Evolutionary conservation across 75 land plant species (phyloP), one percentile per base, ranked within the genome.

Genomic region (Selaginella moellendorffii): DNA sequence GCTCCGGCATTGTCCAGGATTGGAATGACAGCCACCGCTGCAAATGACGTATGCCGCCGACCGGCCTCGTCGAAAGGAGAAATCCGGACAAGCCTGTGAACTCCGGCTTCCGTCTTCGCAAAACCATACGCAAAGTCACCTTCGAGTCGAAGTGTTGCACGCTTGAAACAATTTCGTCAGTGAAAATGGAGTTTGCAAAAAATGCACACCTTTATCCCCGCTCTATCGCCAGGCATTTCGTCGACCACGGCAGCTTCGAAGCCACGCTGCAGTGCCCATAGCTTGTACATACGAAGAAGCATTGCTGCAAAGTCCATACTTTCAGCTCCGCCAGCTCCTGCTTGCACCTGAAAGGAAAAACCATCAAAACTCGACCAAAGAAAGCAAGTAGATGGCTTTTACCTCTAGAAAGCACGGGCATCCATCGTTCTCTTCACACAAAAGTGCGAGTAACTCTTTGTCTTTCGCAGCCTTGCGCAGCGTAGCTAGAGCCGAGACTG

Each of bases 301-400:
- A 92, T 92, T 29, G 90, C 65, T 27, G 97, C 97, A 93, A 93
- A 92, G 56, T 92, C 97, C 88, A 84, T 92, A 70, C 97, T 92
- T 67, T 92, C 97, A 27, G 87, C 83, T 51, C 98, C 98, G 9
- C 98, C 98, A 70, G 98, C 98, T 59, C 98, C 98, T 30, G 96
- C 90, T 78, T 93, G 98, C 52, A 93, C 87, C 98, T 93, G 68
- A 18, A n/a, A n/a, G n/a, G n/a, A n/a, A n/a, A n/a, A n/a, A n/a
- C n/a, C n/a, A n/a, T n/a, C n/a, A n/a, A n/a, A n/a, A n/a, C n/a
- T n/a, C n/a, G n/a, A n/a, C n/a, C n/a, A n/a, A n/a, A n/a, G n/a
- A n/a, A n/a, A n/a, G n/a, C n/a, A n/a, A n/a, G 46, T 36, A 36
- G 5, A 36, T 54, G 46, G 5, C 21, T n/a, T n/a, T n/a, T 18